Base-by-base conservation (phyloP, 805 yeast genomes). In the Schwanniomyces polymorphus region DNA sequence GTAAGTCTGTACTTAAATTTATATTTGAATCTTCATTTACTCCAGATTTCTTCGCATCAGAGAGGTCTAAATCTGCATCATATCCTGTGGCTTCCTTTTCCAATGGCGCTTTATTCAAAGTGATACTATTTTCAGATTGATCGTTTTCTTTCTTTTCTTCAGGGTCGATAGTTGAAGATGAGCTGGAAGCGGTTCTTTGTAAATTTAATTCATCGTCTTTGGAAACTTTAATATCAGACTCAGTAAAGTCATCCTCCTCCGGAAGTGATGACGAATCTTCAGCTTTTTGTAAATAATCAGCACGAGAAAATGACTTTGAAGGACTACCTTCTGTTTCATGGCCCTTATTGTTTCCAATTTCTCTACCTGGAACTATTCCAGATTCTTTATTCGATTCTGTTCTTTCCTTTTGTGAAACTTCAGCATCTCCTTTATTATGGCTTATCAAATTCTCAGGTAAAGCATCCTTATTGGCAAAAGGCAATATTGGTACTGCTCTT, bases 21-120 rank as follows among this genome's bases (percentile, higher is more conserved):
- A 7, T 7, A 31, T 31, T 4, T 14, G 35, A 14, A 14, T 16
- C 11, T 16, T 31, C 21, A 16, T 31, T 31, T 16, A 31, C 4
- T 14, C 39, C 27, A 11, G 40, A 38, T 40, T 44, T 46, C 26
- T 52, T 44, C 16, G 57, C 59, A 49, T 68, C 75, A 12, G 74
- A 69, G 10, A 65, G 52, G 43, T 73, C 77, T 41, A 80, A 87
- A 58, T 86, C 91, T 0, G 89, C 89, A 46, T 86, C 89, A 56
- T 84, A 84, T 0, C 90, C 90, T 1, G 88, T 79, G 8, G 70
- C 70, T 41, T 61, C 66, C 4, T 56, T 47, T 1, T 59, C 68
- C 10, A 52, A 28, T 7, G 50, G 43, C 23, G 42, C 49, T 25
- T 42, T 45, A 7, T 49, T 44, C 31, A 55, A 44, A 11, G 52